These are phyloP conservation scores for Plasmodium fragile DNA, from an alignment of 169 alveolate species.

Conservation along the genomic window DNA sequence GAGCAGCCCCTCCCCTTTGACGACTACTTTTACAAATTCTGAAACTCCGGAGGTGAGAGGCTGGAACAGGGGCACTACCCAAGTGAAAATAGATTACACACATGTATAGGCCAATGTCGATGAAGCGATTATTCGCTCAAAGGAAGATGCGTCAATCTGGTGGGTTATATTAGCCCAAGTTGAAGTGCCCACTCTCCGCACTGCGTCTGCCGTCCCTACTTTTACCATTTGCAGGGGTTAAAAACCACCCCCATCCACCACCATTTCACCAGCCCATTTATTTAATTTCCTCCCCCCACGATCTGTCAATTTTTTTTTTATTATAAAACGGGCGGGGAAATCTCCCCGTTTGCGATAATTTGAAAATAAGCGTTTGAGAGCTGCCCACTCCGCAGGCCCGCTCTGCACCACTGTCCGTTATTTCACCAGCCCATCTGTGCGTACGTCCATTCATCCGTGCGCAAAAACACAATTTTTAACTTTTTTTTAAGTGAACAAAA, in stretches of 20 bases:
- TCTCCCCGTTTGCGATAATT: not conserved
- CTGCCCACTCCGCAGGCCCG: not conserved
- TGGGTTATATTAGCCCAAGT: not conserved
- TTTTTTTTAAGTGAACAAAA: constrained; percentile 6
- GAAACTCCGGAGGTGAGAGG: not conserved
- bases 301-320: not conserved
- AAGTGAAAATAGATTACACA: not conserved
- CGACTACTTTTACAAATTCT: constrained; percentile 47
- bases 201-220: not conserved
- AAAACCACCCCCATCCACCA: not conserved
- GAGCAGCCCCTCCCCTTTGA: constrained; percentile 35
- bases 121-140: not conserved
- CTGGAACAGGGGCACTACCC: not conserved
- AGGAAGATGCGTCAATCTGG: not conserved
- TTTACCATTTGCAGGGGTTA: not conserved
- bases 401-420: not conserved
- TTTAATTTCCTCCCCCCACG: not conserved
- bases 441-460: not conserved
- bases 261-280: not conserved
- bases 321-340: not conserved
- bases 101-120: not conserved
- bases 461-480: not conserved
- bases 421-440: not conserved
- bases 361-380: not conserved
- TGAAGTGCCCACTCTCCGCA: not conserved